Evolutionary conservation across 1,139 yeast genomes (phyloP), one percentile per base, ranked within the genome.

Genomic region (Candida glucosophila): DNA sequence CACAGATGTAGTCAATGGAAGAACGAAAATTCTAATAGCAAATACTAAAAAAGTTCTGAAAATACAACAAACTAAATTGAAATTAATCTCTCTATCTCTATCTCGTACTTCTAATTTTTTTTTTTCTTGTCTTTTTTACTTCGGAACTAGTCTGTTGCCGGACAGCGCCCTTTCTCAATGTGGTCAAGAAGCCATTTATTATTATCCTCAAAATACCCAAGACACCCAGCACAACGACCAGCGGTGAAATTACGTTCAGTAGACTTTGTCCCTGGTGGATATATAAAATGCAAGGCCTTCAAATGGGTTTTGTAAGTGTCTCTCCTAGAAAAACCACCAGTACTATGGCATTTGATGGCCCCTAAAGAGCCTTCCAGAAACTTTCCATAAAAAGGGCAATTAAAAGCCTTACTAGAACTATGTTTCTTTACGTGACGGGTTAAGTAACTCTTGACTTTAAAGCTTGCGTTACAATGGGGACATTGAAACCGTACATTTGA

Each of bases 191-290:
- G 48, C 78, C 78, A 72, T 17, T 55, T 56, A 20, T 49, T 39
- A 39, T 70, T 70, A 34, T 57, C 63, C 22, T 57, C 55, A 35
- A 68, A 72, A 41, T 47, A 60, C 32, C 59, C 52, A 40, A 68
- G 70, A 40, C 78, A 72, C 25, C 76, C 75, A 15, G 73, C 73
- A 49, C 78, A 72, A 32, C 73, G 46, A 7, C 77, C 78, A 19
- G 64, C 54, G 15, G 55, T 53, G 23, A 47, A 41, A 32, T 49
- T 53, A 30, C 77, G 47, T 32, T 66, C 68, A 32, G 40, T 53
- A 11, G 68, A 58, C 35, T 62, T 64, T 5, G 76, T 70, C 3
- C 77, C 77, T 15, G 74, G 69, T 13, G 78, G 78, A 39, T 71
- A 72, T 13, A 67, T 61, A 41, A 71, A 72, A 47, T 72, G 78